These are phyloP conservation scores for Liquidambar formosana DNA, from an alignment of 164 flowering plant genomes.

Conservation along the genomic window DNA sequence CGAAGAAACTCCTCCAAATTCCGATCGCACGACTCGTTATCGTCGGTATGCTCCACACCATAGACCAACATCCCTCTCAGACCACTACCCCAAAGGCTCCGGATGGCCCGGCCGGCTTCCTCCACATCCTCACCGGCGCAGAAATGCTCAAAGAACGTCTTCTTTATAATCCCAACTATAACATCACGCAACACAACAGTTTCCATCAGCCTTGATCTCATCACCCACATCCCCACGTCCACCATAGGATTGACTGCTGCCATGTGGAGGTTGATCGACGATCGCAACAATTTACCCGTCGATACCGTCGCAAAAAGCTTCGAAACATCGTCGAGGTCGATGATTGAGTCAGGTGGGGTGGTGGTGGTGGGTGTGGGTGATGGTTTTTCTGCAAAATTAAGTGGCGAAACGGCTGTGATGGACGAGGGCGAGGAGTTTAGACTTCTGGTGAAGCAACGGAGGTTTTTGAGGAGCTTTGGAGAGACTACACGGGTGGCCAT, in stretches of 20 bases:
- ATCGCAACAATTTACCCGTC: constrained; percentile 42
- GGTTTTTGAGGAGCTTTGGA: constrained; percentile 22
- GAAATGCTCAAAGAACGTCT: constrained; percentile 73
- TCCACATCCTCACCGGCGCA: constrained; percentile 61
- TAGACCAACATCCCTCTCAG: constrained; percentile 73
- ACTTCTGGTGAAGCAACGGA: constrained; percentile 19
- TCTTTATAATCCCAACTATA: constrained; percentile 32
- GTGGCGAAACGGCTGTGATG: constrained; percentile 7
- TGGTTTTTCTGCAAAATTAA: constrained; percentile 12
- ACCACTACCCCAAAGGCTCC: constrained; percentile 48
- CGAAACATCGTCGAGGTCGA: constrained; percentile 39
- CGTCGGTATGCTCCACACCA: constrained; percentile 65
- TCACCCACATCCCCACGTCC: constrained; percentile 67
- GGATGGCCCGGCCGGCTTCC: constrained; percentile 50
- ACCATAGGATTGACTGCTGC: constrained; percentile 59
- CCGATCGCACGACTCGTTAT: constrained; percentile 59
- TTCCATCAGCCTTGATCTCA: constrained; percentile 61
- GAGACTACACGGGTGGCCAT: constrained; percentile 39
- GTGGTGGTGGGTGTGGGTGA: not conserved
- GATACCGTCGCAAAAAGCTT: constrained; percentile 55
- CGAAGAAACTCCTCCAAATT: constrained; percentile 53
- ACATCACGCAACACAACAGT: constrained; percentile 20
- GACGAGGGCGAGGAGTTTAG: constrained; percentile 36
- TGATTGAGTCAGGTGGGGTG: constrained; percentile 7
- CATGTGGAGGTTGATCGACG: constrained; percentile 47